These are phyloP conservation scores for Metarhizium rileyi DNA, from an alignment of 2,329 filamentous ascomycete genomes.

Conservation along the genomic window DNA sequence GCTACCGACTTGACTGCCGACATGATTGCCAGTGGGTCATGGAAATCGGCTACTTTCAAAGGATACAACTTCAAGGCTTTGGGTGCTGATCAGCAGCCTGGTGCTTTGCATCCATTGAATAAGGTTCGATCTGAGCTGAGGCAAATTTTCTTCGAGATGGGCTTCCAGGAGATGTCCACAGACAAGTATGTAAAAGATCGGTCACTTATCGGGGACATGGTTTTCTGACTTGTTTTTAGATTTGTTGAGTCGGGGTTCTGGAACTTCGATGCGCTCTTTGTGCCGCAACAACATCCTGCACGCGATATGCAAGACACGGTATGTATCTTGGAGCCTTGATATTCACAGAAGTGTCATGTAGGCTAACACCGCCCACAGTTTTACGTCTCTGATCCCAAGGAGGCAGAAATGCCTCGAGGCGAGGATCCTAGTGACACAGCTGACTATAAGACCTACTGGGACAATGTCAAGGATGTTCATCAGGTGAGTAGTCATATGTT, in stretches of 20 bases:
- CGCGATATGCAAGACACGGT: conserved; percentile 89
- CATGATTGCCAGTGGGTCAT: conserved; percentile 78
- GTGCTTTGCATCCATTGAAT: conserved; percentile 63
- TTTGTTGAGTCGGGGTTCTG: conserved; percentile 97
- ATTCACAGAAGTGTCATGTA: not conserved
- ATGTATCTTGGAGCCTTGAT: not conserved
- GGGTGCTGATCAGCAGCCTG: conserved; percentile 50
- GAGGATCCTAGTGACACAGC: conserved; percentile 39
- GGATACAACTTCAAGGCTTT: conserved; percentile 65
- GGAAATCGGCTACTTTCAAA: conserved; percentile 92
- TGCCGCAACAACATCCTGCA: conserved; percentile 90
- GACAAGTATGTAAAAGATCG: conserved; percentile 40
- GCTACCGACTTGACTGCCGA: conserved; percentile 92
- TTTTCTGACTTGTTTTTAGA: not conserved
- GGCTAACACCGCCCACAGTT: conserved; percentile 35
- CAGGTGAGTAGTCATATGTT: conserved; percentile 29
- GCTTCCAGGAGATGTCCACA: conserved; percentile 97
- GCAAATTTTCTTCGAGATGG: conserved; percentile 98
- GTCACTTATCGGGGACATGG: not conserved
- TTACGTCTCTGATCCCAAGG: conserved; percentile 85
- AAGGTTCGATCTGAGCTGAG: conserved; percentile 95
- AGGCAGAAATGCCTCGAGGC: conserved; percentile 53
- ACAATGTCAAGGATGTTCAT: conserved; percentile 80
- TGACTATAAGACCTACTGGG: conserved; percentile 79
- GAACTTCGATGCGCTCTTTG: conserved; percentile 94